Conservation (phyloP, 257 asterid genomes). For the Jaltomata sinuosa region DNA sequence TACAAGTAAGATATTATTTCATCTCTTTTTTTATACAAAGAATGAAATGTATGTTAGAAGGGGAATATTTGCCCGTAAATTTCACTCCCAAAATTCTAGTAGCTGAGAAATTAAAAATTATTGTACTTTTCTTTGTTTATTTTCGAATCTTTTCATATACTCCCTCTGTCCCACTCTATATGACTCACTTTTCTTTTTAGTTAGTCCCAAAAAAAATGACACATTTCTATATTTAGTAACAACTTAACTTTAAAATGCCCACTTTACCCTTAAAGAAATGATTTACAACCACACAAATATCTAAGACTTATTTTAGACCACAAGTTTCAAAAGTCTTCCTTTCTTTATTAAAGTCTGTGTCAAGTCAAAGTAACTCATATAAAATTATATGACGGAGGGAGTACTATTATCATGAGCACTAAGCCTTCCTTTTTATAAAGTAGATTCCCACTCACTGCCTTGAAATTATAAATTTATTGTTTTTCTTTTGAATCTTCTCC, state of each 20-base stretch:
- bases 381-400: no score
- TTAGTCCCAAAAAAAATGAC: no score
- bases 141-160: neutral
- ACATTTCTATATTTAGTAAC: no score
- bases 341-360: no score
- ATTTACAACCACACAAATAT: no score
- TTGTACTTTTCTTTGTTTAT: slow-evolving; percentile 4
- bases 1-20: neutral
- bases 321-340: no score
- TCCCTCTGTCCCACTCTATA: no score
- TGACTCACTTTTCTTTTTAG: no score
- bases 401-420: neutral
- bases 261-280: no score
- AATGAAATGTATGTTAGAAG: neutral
- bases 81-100: neutral
- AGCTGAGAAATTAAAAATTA: neutral
- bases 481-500: neutral
- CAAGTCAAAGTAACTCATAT: no score
- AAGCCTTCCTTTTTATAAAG: slow-evolving; percentile 13
- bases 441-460: slow-evolving; percentile 16
- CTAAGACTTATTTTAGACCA: no score
- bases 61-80: slow-evolving; percentile 16
- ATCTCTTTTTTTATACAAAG: neutral
- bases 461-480: neutral
- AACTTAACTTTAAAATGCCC: no score